Evolutionary conservation across 2,329 filamentous ascomycete species (phyloP), one percentile per base, ranked within the genome.

Genomic region (Paraphoma sp.): DNA sequence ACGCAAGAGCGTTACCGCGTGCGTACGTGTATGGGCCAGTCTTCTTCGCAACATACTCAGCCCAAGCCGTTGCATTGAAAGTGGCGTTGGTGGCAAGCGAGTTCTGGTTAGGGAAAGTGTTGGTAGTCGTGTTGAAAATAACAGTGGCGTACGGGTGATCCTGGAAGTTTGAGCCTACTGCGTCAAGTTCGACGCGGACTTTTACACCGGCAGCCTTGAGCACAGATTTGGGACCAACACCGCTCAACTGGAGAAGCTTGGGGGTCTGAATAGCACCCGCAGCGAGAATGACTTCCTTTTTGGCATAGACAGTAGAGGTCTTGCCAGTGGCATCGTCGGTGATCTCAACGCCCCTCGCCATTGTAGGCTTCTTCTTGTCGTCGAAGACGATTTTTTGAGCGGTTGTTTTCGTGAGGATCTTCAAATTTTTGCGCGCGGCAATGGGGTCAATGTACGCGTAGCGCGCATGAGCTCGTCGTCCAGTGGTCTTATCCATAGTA

Each of bases 261-360:
- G 84, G 2, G 82, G 87, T 8, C 83, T 86, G 62, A 82, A 81
- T 48, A 85, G 70, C 76, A 29, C 80, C 82, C 1, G 87, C 87
- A 1, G 85, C 85, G 1, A 90, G 70, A 28, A 90, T 80, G 9
- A 89, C 81, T 65, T 89, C 87, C 50, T 68, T 71, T 50, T 59
- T 67, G 1, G 68, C 70, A n/a, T 59, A 62, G 3, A 72, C 62
- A 10, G 46, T 59, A 6, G 51, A 57, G 2, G 47, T 60, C 38
- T 64, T 60, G n/a, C 56, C 51, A 9, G 54, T 49, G n/a, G 50
- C 50, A 29, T 66, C 63, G 41, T 63, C 59, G 4, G 56, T 61
- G 29, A 67, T 62, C 41, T 68, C 51, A 9, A 70, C 55, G 50
- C 67, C 65, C 33, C 45, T 59, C 3, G 65, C 68, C 40, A 56